Evolutionary conservation across 805 yeast species (phyloP), one percentile per base, ranked within the genome.

Genomic region (Saturnispora serradocipensis): DNA sequence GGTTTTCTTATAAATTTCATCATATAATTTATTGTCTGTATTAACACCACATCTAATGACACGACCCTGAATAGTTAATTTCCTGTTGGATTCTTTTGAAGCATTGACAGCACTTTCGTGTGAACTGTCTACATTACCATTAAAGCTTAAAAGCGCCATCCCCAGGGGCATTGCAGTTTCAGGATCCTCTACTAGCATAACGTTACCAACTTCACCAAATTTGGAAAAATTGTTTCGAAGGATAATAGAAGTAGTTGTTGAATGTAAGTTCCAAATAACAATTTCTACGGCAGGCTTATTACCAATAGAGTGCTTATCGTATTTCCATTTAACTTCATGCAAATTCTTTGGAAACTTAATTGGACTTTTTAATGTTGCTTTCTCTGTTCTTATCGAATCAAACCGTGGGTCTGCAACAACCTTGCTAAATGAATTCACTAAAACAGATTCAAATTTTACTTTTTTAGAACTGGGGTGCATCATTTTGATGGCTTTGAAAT

Each of bases 151-250:
- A 20, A 78, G 68, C 48, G 84, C 84, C 22, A 88, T 70, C 9
- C 95, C 93, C 40, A 89, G 65, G 0, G 95, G 90, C 18, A 82
- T 84, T 2, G 89, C 96, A 43, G 86, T 81, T 22, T 73, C 71
- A 0, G 91, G 87, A 61, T 89, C 93, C 51, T 75, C 78, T 9
- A 83, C 71, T 53, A 80, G 72, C 53, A 78, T 77, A 46, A 84
- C 67, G 39, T 78, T 80, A 27, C 75, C 72, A 4, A 89, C 72
- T 30, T 74, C 75, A 3, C 96, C 96, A 66, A 72, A 84, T 24
- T 75, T 67, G 42, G 74, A 74, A 56, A 86, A 77, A 56, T 77
- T 81, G 54, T 83, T 80, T 45, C 70, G 72, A 3, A 77, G 52
- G 16, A 71, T 61, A 4, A 54, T 49, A 46, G 79, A 77, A 43